phyloP scores from a whole-genome alignment of 2,329 filamentous ascomycete species.

The Aureobasidium sp. region DNA sequence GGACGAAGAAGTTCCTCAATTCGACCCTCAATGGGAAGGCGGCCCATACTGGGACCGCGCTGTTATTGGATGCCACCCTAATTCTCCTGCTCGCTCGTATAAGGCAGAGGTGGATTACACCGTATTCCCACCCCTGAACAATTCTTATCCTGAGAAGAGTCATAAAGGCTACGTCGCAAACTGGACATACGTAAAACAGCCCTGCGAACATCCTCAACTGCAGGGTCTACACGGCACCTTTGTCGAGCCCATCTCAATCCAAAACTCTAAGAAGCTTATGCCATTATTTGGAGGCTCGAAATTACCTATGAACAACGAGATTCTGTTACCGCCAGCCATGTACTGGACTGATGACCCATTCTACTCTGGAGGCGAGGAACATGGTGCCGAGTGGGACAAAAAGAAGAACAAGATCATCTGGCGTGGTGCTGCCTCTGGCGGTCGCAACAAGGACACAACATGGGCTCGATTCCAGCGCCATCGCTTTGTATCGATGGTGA shows the following conservation, averaged over 20 bases:
- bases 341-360: constrained; percentile 52
- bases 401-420: constrained; percentile 77
- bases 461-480: constrained; percentile 64
- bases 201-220: constrained; percentile 51
- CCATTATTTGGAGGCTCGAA: constrained; percentile 59
- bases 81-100: constrained; percentile 39
- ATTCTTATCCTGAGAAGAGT: constrained; percentile 35
- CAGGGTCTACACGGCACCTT: constrained; percentile 54
- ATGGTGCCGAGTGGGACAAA: constrained; percentile 56
- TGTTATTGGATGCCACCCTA: constrained; percentile 44
- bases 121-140: constrained; percentile 37
- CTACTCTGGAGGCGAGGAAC: constrained; percentile 45
- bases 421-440: constrained; percentile 73
- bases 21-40: constrained; percentile 37
- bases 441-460: constrained; percentile 56
- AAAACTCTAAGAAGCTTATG: constrained; percentile 48
- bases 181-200: constrained; percentile 50
- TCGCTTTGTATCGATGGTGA: constrained; percentile 61
- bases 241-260: constrained; percentile 52
- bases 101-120: constrained; percentile 41
- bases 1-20: constrained; percentile 30
- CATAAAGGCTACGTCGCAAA: constrained; percentile 53
- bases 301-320: constrained; percentile 57
- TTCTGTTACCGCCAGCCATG: constrained; percentile 55
- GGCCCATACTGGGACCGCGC: constrained; percentile 48